Conservation (phyloP, 306 rosid genomes). For the Lathyrus sativus region DNA sequence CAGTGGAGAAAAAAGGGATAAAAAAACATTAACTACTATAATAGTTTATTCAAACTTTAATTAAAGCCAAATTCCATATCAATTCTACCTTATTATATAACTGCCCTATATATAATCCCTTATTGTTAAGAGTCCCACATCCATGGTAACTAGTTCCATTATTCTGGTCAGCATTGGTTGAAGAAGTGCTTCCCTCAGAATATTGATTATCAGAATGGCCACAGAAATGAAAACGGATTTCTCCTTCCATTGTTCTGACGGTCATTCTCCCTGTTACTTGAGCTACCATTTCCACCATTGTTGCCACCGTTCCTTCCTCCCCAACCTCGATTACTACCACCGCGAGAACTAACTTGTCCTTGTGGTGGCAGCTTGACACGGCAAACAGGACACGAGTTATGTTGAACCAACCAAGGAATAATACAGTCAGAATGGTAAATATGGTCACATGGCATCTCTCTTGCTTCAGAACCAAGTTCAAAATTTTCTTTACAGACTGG, state of each 20-base stretch:
- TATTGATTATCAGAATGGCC: constrained; percentile 64
- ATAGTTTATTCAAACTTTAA: too few species aligned
- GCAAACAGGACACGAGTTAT: constrained; percentile 86
- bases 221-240: constrained; percentile 47
- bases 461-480: constrained; percentile 71
- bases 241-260: constrained; percentile 59
- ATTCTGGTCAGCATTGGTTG: constrained; percentile 50
- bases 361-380: constrained; percentile 72
- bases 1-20: too few species aligned
- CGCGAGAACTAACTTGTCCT: constrained; percentile 41
- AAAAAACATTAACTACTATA: too few species aligned
- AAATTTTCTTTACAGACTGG: constrained; percentile 75
- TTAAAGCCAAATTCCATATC: too few species aligned
- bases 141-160: constrained; percentile 46
- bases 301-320: not conserved
- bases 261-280: constrained; percentile 40
- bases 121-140: too few species aligned
- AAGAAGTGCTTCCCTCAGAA: constrained; percentile 54
- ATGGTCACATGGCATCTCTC: constrained; percentile 83
- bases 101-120: too few species aligned
- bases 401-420: constrained; percentile 78
- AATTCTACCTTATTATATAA: too few species aligned
- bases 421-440: constrained; percentile 84
- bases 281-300: constrained; percentile 35
- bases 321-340: constrained; percentile 22